Evolutionary conservation across 225 moss, liverwort and hornwort species (phyloP).

Genomic region (Physcomitrium patens): DNA sequence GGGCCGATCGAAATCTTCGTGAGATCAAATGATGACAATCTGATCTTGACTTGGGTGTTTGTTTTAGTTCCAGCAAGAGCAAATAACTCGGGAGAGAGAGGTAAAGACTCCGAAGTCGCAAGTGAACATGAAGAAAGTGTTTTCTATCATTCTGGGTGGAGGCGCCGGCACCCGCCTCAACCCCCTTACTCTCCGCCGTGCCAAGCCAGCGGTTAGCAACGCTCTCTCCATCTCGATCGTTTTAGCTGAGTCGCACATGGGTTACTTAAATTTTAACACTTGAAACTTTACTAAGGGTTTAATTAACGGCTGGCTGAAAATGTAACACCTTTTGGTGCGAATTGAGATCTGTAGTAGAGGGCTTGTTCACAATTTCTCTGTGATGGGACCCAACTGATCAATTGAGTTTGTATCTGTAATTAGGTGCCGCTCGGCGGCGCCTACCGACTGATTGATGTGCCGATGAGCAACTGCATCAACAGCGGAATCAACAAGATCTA

Average conservation of each 20-base stretch:
- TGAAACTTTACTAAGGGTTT: no score
- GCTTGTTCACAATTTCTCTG: no score
- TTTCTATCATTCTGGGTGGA: slow-evolving; percentile 53
- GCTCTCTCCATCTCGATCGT: no score
- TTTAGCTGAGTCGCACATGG: no score
- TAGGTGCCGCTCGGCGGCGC: slow-evolving; percentile 37
- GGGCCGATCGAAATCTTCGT: neutral
- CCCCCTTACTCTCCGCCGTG: slow-evolving; percentile 53
- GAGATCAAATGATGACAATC: no score
- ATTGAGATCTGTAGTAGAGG: no score
- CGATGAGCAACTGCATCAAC: slow-evolving; percentile 26
- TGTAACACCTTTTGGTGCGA: no score
- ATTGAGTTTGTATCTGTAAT: neutral
- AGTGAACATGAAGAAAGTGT: slow-evolving; percentile 51
- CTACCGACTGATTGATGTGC: slow-evolving; percentile 37
- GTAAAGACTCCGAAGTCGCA: slow-evolving; percentile 22
- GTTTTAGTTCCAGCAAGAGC: slow-evolving; percentile 25
- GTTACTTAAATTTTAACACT: no score
- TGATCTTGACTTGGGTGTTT: neutral
- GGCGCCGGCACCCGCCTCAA: slow-evolving; percentile 56
- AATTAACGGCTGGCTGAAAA: no score
- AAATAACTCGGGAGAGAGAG: slow-evolving; percentile 43
- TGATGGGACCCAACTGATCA: no score
- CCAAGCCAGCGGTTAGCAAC: slow-evolving; percentile 46
- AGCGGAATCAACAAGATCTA: slow-evolving; percentile 31